Conservation (phyloP, 169 alveolate genomes). For the Plasmodium billcollinsi region DNA sequence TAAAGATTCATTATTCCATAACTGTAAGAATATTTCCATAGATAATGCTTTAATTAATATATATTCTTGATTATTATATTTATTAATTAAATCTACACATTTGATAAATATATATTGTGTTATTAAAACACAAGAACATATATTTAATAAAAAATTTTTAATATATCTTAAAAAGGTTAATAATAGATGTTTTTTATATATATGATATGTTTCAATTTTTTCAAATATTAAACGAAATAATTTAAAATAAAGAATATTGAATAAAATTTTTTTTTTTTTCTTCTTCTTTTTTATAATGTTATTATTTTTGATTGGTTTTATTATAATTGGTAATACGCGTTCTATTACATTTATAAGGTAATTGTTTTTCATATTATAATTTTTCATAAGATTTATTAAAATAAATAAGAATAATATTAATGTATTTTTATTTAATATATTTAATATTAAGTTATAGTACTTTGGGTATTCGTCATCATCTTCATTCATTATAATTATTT, state of each 20-base stretch:
- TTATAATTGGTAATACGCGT: conserved; percentile 36
- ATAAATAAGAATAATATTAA: conserved; percentile 31
- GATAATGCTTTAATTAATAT: conserved; percentile 56
- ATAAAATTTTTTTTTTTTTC: not conserved
- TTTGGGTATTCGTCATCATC: conserved; percentile 60
- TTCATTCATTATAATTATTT: conserved; percentile 63
- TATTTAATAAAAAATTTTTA: conserved; percentile 59
- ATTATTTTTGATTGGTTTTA: not conserved
- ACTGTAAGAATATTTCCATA: conserved; percentile 60
- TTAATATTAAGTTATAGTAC: conserved; percentile 36
- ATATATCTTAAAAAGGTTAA: conserved; percentile 45
- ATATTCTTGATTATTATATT: conserved; percentile 63
- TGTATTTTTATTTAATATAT: conserved; percentile 16
- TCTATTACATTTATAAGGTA: conserved; percentile 50
- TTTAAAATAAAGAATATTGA: conserved; percentile 57
- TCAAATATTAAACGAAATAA: conserved; percentile 39
- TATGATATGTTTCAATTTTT: conserved; percentile 22
- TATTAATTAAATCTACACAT: conserved; percentile 58
- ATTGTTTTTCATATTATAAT: conserved; percentile 14
- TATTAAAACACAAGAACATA: conserved; percentile 43
- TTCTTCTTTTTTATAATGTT: not conserved
- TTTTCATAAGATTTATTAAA: conserved; percentile 28
- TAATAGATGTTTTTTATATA: conserved; percentile 47
- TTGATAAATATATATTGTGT: conserved; percentile 64
- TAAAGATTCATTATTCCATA: conserved; percentile 67